Evolutionary conservation across 2,329 filamentous ascomycete species (phyloP), one percentile per base, ranked within the genome.

Genomic region (Xylariaceae sp.): DNA sequence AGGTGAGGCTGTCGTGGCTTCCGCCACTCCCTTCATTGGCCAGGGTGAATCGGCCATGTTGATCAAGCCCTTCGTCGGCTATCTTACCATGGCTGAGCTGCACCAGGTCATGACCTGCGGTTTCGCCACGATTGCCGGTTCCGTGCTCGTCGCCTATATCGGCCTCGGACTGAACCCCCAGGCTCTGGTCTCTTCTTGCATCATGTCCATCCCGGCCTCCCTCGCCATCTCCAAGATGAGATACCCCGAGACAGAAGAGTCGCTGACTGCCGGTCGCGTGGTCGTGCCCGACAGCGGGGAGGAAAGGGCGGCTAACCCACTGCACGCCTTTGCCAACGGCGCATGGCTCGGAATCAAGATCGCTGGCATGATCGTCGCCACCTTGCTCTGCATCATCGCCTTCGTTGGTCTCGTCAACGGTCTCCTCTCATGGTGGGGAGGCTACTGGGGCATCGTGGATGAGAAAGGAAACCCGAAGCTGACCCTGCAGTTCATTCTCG

Each of bases 21-120:
- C 89, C 23, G 88, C 89, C 8, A 94, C 88, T 1, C 89, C 89
- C 7, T 95, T 95, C 65, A 92, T 95, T 56, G 89, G 89, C 7
- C 88, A 94, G 68, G 88, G 89, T 57, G 89, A 95, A 71, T 92
- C 85, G 16, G 88, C 87, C 44, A 94, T 95, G 85, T 69, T 96
- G 56, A 88, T 96, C 63, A 81, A 81, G 38, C 88, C 88, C 1
- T 95, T 94, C 61, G 80, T 95, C 32, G 70, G 85, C 9, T 82
- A 92, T 62, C 76, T 95, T 56, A 96, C 89, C 46, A 74, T 81
- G 57, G 87, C 88, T 50, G 89, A 96, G 64, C 69, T 95, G 41
- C 89, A 95, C 63, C 88, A 95, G 66, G 74, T 95, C 62, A 88
- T 96, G 86, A 85, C 83, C 38, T 94, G 84, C 50, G 89, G 88